Percentiles rank a stretch among this genome's conserved stretches.
Evolutionary conservation across 148 eudicot species (phyloP).

Genomic region (Cornus kousa): DNA sequence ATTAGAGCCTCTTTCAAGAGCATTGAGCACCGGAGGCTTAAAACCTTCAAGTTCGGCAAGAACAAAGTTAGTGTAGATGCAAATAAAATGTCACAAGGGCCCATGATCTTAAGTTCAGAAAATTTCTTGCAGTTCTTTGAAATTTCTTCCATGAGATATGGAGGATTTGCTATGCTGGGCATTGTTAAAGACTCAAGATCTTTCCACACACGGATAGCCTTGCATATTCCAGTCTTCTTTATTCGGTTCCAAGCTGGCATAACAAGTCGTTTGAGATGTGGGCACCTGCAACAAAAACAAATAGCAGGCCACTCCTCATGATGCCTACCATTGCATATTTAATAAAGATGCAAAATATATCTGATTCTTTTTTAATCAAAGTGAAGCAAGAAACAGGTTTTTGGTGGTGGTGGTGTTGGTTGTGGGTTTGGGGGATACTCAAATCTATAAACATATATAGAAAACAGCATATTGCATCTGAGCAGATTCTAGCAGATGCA

Average conservation of each 20-base stretch:
- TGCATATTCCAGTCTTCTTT: conserved; percentile 45
- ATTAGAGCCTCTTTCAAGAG: conserved; percentile 36
- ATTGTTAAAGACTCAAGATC: conserved; percentile 49
- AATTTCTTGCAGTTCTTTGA: conserved; percentile 44
- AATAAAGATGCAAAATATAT: background rate
- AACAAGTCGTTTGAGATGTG: conserved; percentile 37
- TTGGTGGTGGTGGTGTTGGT: background rate
- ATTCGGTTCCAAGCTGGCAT: conserved; percentile 57
- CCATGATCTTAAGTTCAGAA: conserved; percentile 43
- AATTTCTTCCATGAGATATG: conserved; percentile 44
- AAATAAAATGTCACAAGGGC: conserved; percentile 30
- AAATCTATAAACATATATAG: background rate
- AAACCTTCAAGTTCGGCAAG: conserved; percentile 40
- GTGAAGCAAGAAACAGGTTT: background rate
- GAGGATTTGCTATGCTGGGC: conserved; percentile 42
- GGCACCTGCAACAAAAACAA: conserved; percentile 31
- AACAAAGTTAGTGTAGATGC: conserved; percentile 27
- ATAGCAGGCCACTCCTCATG: background rate
- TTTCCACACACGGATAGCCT: conserved; percentile 35
- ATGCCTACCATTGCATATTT: background rate
- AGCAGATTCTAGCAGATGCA: background rate
- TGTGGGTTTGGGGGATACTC: background rate
- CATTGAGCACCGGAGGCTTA: conserved; percentile 44
- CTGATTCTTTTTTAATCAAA: background rate
- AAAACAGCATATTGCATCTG: background rate